Percentiles rank a stretch among this genome's conserved stretches.
These are phyloP conservation scores for Mucor saturninus DNA, from an alignment of 371 early-diverging fungal species.

Conservation along the genomic window DNA sequence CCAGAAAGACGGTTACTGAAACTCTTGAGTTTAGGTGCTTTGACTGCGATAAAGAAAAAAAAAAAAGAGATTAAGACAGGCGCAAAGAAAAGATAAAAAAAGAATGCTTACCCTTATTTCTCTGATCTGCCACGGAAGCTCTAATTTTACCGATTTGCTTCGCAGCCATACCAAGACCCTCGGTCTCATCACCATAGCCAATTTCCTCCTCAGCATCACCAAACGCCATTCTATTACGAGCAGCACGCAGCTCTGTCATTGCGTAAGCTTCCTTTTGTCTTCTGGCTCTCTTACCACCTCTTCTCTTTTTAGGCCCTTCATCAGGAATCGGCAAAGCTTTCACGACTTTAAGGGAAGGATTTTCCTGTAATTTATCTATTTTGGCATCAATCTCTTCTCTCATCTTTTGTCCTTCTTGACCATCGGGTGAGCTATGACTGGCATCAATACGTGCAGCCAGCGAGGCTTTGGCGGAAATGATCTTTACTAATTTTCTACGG, in stretches of 20 bases:
- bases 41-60: constrained; percentile 35
- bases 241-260: constrained; percentile 88
- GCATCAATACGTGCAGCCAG: constrained; percentile 93
- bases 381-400: constrained; percentile 85
- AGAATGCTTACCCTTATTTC: constrained; percentile 69
- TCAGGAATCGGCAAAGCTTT: constrained; percentile 94
- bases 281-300: constrained; percentile 90
- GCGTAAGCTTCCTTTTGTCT: constrained; percentile 84
- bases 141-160: constrained; percentile 76
- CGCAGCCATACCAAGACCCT: constrained; percentile 91
- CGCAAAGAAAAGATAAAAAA: neutral
- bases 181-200: constrained; percentile 78
- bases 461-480: constrained; percentile 82
- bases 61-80: neutral
- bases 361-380: constrained; percentile 85
- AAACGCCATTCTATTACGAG: constrained; percentile 91
- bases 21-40: constrained; percentile 67
- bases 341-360: constrained; percentile 82
- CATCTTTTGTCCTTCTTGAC: constrained; percentile 69
- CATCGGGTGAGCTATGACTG: constrained; percentile 71
- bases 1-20: constrained; percentile 42
- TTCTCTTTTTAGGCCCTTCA: constrained; percentile 88
- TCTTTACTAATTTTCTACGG: constrained; percentile 76
- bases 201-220: constrained; percentile 92
- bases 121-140: constrained; percentile 61